Conservation (phyloP, 768 basidiomycete species). For the Psilocybe tampanensis region DNA sequence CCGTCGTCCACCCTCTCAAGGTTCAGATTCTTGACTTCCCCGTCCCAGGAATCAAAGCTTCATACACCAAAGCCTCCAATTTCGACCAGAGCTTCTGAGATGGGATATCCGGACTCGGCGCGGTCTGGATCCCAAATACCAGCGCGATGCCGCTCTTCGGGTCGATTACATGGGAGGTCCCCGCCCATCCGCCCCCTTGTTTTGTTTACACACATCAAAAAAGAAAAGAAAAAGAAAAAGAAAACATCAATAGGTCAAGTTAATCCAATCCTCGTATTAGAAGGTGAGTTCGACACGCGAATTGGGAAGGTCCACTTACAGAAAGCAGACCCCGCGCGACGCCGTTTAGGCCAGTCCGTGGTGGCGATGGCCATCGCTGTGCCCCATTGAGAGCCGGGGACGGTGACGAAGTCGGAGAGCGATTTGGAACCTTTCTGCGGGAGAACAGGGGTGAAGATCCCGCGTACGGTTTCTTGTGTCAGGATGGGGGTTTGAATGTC, state of each 20-base stretch:
- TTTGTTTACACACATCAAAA: not conserved
- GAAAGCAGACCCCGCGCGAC: constrained; percentile 13
- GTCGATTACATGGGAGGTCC: constrained; percentile 26
- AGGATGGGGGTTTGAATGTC: constrained; percentile 28
- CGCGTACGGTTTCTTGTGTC: constrained; percentile 19
- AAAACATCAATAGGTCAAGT: no score
- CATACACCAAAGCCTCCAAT: constrained; percentile 24
- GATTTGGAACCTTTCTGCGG: constrained; percentile 23
- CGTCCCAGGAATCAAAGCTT: constrained; percentile 13
- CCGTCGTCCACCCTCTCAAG: no score
- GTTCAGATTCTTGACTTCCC: not conserved
- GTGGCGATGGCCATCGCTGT: constrained; percentile 29
- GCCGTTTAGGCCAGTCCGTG: constrained; percentile 24
- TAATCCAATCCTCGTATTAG: no score
- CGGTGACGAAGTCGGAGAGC: constrained; percentile 14
- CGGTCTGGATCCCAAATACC: constrained; percentile 23
- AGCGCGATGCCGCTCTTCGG: constrained; percentile 25
- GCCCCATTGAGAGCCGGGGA: constrained; percentile 28
- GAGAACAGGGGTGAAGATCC: constrained; percentile 31
- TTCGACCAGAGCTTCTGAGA: constrained; percentile 3
- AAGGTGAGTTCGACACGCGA: no score
- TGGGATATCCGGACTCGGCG: constrained; percentile 15
- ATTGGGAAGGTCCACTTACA: constrained; percentile 6
- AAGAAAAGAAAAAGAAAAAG: no score
- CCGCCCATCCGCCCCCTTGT: constrained; percentile 26